A percentile compares a stretch with the other conserved stretches of the same genome.
Conservation (phyloP, 371 early-diverging fungal species). For the Circinella minor region DNA sequence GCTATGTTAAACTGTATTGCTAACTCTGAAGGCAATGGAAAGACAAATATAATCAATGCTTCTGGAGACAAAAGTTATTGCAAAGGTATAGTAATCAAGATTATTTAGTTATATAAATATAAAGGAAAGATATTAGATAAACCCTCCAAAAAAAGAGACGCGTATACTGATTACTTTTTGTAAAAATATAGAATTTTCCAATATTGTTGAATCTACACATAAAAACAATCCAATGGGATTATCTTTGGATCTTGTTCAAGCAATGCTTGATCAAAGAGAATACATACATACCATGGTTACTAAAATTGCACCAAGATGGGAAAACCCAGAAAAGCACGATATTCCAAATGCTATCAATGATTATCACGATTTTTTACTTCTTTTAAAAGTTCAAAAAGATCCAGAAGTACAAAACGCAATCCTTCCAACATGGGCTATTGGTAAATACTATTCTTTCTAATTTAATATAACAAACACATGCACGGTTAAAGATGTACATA, state of each 20-base stretch:
- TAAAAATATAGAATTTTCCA: neutral
- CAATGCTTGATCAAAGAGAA: neutral
- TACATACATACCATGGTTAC: neutral
- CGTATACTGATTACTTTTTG: too few species aligned
- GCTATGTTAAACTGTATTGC: too few species aligned
- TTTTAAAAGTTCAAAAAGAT: neutral
- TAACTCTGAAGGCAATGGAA: too few species aligned
- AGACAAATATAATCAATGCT: too few species aligned
- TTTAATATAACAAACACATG: too few species aligned
- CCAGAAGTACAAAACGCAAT: neutral
- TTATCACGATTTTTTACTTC: neutral
- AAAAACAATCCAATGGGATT: neutral
- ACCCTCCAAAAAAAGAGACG: too few species aligned
- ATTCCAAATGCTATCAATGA: neutral
- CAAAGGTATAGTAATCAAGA: too few species aligned
- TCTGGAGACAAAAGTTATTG: too few species aligned
- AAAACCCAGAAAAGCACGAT: neutral
- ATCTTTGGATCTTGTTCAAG: conserved; percentile 3
- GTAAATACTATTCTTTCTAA: neutral
- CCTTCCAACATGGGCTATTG: neutral
- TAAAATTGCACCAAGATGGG: neutral
- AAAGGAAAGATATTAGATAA: too few species aligned
- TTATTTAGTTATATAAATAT: too few species aligned
- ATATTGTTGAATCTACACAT: neutral
- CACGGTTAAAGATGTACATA: too few species aligned